Evolutionary conservation across 2,329 filamentous ascomycete genomes (phyloP).

Genomic region (Mariannaea sp.): DNA sequence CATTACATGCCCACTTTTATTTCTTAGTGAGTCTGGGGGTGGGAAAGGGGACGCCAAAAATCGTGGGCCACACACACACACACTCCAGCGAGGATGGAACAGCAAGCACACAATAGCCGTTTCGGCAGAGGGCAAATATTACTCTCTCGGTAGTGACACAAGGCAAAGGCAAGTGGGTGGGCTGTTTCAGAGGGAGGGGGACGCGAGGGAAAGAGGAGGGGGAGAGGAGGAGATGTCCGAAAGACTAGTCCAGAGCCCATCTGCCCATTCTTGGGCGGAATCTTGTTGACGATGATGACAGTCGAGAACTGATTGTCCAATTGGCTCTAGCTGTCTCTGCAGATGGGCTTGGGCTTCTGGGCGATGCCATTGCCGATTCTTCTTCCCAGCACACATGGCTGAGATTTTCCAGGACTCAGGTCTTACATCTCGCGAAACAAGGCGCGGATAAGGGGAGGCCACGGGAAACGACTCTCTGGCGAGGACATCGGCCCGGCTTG

Average conservation of each 20-base stretch:
- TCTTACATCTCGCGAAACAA: neutral
- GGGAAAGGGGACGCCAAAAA: constrained; percentile 4
- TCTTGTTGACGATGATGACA: too few species aligned
- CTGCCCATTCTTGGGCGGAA: too few species aligned
- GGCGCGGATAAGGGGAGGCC: constrained; percentile 4
- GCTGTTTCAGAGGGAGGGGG: constrained; percentile 25
- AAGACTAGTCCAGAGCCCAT: neutral
- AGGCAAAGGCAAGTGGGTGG: constrained; percentile 5
- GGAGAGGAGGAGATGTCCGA: neutral
- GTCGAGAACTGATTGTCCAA: too few species aligned
- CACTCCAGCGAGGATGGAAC: neutral
- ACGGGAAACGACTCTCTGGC: constrained; percentile 2
- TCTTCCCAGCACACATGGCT: neutral
- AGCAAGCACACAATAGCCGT: constrained; percentile 6
- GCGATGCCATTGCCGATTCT: neutral
- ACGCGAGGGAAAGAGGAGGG: neutral
- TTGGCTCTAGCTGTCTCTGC: too few species aligned
- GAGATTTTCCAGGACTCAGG: constrained; percentile 3
- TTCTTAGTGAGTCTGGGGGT: neutral
- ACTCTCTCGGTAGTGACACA: constrained; percentile 11
- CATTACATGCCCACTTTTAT: neutral
- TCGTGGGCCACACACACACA: too few species aligned
- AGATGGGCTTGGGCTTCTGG: too few species aligned
- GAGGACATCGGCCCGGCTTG: constrained; percentile 1
- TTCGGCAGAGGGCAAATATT: constrained; percentile 10